Conservation (phyloP, 805 yeast species). For the Maudiozyma saulgeensis region DNA sequence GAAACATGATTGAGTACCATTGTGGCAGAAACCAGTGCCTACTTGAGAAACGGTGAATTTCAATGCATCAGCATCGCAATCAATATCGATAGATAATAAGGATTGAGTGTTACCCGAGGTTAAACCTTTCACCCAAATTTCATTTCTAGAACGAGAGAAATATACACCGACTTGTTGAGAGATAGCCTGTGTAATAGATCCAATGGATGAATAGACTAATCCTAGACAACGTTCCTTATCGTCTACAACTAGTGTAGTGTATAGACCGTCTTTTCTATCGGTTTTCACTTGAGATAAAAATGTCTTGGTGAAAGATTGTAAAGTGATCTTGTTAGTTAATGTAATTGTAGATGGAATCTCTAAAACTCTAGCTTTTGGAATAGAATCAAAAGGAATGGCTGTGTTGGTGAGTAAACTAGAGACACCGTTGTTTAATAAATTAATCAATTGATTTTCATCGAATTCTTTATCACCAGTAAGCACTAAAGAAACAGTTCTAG, state of each 20-base stretch:
- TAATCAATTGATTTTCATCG: slow-evolving; percentile 37
- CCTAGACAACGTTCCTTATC: slow-evolving; percentile 67
- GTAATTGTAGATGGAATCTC: neutral
- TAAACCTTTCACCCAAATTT: slow-evolving; percentile 92
- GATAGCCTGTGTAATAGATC: slow-evolving; percentile 75
- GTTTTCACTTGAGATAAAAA: slow-evolving; percentile 49
- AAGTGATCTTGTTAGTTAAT: slow-evolving; percentile 10
- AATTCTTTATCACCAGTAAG: slow-evolving; percentile 16
- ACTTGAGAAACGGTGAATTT: slow-evolving; percentile 78
- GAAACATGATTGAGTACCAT: slow-evolving; percentile 71
- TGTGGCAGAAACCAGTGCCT: slow-evolving; percentile 90
- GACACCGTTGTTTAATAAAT: slow-evolving; percentile 54
- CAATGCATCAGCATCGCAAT: slow-evolving; percentile 89
- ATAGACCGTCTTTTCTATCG: slow-evolving; percentile 81
- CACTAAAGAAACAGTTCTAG: slow-evolving; percentile 22
- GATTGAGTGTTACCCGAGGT: slow-evolving; percentile 94
- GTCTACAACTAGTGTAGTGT: slow-evolving; percentile 74
- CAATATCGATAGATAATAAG: slow-evolving; percentile 55
- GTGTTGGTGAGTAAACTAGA: slow-evolving; percentile 30
- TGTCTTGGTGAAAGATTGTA: slow-evolving; percentile 11
- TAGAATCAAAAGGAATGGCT: slow-evolving; percentile 21
- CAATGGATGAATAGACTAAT: slow-evolving; percentile 78
- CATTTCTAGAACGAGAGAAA: slow-evolving; percentile 79
- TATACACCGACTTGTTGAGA: slow-evolving; percentile 80
- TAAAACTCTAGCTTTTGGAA: slow-evolving; percentile 42